Evolutionary conservation across 177 flowering plant species (phyloP).

Genomic region (Vitis hybrid): DNA sequence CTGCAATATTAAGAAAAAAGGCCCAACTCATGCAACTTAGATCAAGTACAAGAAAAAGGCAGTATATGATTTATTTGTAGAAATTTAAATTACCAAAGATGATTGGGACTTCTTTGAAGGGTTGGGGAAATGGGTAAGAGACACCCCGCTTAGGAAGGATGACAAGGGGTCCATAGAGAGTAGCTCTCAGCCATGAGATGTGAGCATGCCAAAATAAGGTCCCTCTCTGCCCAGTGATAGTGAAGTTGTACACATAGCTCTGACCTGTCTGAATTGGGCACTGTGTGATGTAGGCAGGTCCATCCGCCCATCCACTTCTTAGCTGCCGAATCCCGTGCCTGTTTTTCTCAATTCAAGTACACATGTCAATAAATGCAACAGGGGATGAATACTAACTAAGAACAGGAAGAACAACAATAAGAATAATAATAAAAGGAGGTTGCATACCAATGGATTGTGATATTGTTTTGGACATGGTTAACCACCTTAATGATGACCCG

Average conservation of each 20-base stretch:
- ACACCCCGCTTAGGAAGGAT: conserved; percentile 26
- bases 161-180: conserved; percentile 43
- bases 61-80: not conserved
- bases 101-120: conserved; percentile 35
- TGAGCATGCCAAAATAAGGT: conserved; percentile 77
- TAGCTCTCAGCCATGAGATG: conserved; percentile 65
- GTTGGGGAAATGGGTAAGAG: conserved; percentile 29
- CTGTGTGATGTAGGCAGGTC: conserved; percentile 69
- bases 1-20: conserved; percentile 17
- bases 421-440: not conserved
- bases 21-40: not conserved
- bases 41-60: not conserved
- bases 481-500: conserved; percentile 49
- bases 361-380: not conserved
- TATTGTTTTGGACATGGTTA: conserved; percentile 53
- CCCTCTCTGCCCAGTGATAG: conserved; percentile 65
- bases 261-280: conserved; percentile 76
- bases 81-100: conserved; percentile 23
- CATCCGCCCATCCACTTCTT: conserved; percentile 70
- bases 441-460: conserved; percentile 60
- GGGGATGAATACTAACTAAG: not conserved
- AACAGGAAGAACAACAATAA: not conserved
- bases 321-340: conserved; percentile 77
- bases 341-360: not conserved
- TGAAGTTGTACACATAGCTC: conserved; percentile 62